Percentiles rank a stretch among this genome's conserved stretches.
Conservation (phyloP, 306 rosid genomes). For the Glycine latifolia region DNA sequence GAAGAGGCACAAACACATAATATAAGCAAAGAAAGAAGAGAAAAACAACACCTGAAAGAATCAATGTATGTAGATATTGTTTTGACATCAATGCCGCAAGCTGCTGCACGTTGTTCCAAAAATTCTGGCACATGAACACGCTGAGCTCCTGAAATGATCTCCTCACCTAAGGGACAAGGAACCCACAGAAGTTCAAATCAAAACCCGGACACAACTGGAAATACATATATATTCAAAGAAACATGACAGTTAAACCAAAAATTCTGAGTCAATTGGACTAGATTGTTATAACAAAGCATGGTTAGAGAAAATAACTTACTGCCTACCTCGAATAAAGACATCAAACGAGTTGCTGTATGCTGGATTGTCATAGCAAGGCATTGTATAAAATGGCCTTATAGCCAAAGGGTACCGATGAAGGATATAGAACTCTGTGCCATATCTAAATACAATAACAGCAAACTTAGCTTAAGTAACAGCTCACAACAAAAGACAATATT, state of each 20-base stretch:
- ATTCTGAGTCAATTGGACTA: background rate
- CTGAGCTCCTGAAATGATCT: constrained; percentile 96
- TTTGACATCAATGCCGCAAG: constrained; percentile 78
- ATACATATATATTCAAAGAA: background rate
- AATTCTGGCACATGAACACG: constrained; percentile 85
- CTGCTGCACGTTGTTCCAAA: constrained; percentile 76
- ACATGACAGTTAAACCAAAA: background rate
- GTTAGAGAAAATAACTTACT: constrained; percentile 17
- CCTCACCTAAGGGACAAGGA: constrained; percentile 72
- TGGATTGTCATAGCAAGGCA: constrained; percentile 89
- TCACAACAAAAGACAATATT: background rate
- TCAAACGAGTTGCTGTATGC: constrained; percentile 90
- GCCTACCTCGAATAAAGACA: constrained; percentile 91
- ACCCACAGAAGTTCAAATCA: constrained; percentile 41
- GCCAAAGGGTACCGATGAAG: constrained; percentile 91
- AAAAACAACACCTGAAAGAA: constrained; percentile 75
- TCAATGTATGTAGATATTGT: constrained; percentile 84
- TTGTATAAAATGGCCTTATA: constrained; percentile 92
- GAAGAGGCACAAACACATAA: background rate
- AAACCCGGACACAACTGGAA: background rate
- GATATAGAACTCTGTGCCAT: constrained; percentile 91
- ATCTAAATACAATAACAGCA: constrained; percentile 54
- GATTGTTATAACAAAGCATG: constrained; percentile 13
- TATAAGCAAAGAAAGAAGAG: background rate
- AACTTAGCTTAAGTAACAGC: constrained; percentile 1